Percentiles rank a stretch among this genome's conserved stretches.
Conservation (phyloP, 176 grass and related monocot genomes). For the Oryza longistaminata region DNA sequence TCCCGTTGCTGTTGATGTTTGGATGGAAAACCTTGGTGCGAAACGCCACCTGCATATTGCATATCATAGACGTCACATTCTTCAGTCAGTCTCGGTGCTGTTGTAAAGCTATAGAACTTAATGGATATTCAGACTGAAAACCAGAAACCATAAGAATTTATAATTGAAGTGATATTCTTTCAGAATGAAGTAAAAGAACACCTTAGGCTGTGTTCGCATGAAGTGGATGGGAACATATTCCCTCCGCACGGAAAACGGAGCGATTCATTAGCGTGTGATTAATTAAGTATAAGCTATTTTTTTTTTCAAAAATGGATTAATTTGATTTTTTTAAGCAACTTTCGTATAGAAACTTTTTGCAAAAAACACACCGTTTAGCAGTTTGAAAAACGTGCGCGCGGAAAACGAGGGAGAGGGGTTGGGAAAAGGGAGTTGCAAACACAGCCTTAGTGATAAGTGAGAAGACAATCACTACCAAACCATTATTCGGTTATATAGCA, state of each 20-base stretch:
- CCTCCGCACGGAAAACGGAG: too few species aligned
- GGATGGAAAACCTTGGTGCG: slow-evolving; percentile 82
- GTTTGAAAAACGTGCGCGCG: too few species aligned
- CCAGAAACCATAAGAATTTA: not conserved
- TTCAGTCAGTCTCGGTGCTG: not conserved
- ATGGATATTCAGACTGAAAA: not conserved
- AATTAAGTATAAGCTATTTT: too few species aligned
- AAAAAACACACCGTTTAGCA: too few species aligned
- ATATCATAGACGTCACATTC: not conserved
- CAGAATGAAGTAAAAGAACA: not conserved
- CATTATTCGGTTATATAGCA: not conserved
- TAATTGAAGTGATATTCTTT: not conserved
- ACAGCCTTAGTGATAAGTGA: not conserved
- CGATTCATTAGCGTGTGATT: too few species aligned
- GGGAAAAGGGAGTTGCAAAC: too few species aligned
- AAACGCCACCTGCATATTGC: slow-evolving; percentile 64
- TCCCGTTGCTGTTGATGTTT: slow-evolving; percentile 80
- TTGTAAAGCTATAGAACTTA: not conserved
- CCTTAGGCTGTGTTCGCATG: too few species aligned
- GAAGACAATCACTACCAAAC: not conserved
- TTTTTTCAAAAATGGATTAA: too few species aligned
- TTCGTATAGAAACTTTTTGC: too few species aligned
- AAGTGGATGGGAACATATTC: too few species aligned
- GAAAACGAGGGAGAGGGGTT: too few species aligned
- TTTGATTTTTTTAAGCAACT: too few species aligned